Percentiles rank a stretch among this genome's conserved stretches.
phyloP scores from a whole-genome alignment of 2,329 filamentous ascomycete species.

The Ceratocystis cubensis region DNA sequence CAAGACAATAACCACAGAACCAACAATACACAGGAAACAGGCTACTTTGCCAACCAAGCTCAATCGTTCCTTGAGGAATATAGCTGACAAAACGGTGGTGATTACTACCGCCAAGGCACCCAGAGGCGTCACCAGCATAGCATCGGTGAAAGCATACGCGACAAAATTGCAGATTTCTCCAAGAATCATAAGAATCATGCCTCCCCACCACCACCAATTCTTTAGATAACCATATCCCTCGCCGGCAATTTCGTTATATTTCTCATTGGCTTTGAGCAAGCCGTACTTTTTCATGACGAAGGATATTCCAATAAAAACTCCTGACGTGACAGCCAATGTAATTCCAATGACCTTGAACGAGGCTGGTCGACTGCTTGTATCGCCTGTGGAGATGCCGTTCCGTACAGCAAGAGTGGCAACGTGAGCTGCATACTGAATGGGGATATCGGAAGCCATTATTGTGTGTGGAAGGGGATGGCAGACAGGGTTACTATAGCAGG shows the following conservation, averaged over 20 bases:
- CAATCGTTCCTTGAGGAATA: slow-evolving; percentile 89
- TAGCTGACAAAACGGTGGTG: slow-evolving; percentile 77
- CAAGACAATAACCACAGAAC: slow-evolving; percentile 84
- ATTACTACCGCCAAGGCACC: slow-evolving; percentile 88
- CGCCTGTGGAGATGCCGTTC: slow-evolving; percentile 27
- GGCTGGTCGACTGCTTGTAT: slow-evolving; percentile 32
- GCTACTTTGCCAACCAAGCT: slow-evolving; percentile 94
- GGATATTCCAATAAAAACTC: slow-evolving; percentile 83
- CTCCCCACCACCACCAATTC: slow-evolving; percentile 87
- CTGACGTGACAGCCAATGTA: slow-evolving; percentile 70
- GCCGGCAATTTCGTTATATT: slow-evolving; percentile 90
- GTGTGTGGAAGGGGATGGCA: background rate
- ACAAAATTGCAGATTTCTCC: slow-evolving; percentile 96
- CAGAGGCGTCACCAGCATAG: slow-evolving; percentile 84
- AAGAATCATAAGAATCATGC: slow-evolving; percentile 94
- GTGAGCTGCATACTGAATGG: slow-evolving; percentile 12
- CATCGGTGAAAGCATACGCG: slow-evolving; percentile 92
- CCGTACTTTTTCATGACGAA: slow-evolving; percentile 95
- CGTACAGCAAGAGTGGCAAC: slow-evolving; percentile 26
- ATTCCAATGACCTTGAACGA: slow-evolving; percentile 80
- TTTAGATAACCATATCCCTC: slow-evolving; percentile 97
- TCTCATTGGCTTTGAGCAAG: slow-evolving; percentile 80
- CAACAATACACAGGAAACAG: slow-evolving; percentile 89
- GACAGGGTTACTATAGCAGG: background rate
- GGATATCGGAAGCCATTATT: slow-evolving; percentile 12